Evolutionary conservation across 305 asterid genomes (phyloP).

Genomic region (Nicotiana rustica): DNA sequence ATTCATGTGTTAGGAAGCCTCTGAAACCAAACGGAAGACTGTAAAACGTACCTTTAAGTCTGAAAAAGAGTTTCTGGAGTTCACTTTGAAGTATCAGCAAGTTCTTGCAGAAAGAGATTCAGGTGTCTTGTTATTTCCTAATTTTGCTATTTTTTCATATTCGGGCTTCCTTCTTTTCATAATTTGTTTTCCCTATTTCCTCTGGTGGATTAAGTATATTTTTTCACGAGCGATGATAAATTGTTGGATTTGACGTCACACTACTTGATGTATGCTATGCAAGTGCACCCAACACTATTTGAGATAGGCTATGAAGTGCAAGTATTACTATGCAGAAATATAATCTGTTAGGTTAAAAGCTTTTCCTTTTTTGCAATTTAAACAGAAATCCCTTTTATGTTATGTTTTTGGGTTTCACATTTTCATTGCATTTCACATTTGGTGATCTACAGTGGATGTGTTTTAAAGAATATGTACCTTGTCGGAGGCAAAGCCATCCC

Average conservation of each 20-base stretch:
- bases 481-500: slow-evolving; percentile 27
- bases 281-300: too few species aligned
- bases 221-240: background rate
- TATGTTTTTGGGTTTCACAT: background rate
- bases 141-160: slow-evolving; percentile 23
- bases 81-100: slow-evolving; percentile 89
- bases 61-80: slow-evolving; percentile 92
- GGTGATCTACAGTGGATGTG: slow-evolving; percentile 3
- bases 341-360: slow-evolving; percentile 12
- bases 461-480: background rate
- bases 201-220: background rate
- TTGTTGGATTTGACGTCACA: background rate
- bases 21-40: slow-evolving; percentile 86
- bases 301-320: too few species aligned
- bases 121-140: slow-evolving; percentile 57
- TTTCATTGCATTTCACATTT: slow-evolving; percentile 19
- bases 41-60: slow-evolving; percentile 71
- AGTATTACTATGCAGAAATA: background rate
- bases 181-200: slow-evolving; percentile 2
- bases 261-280: too few species aligned
- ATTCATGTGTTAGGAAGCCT: slow-evolving; percentile 56
- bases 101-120: slow-evolving; percentile 93
- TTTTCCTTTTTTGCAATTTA: slow-evolving; percentile 7
- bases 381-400: background rate
- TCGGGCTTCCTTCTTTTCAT: slow-evolving; percentile 25